Evolutionary conservation across 176 grass and related monocot genomes (phyloP).

Genomic region (Juncus inflexus): DNA sequence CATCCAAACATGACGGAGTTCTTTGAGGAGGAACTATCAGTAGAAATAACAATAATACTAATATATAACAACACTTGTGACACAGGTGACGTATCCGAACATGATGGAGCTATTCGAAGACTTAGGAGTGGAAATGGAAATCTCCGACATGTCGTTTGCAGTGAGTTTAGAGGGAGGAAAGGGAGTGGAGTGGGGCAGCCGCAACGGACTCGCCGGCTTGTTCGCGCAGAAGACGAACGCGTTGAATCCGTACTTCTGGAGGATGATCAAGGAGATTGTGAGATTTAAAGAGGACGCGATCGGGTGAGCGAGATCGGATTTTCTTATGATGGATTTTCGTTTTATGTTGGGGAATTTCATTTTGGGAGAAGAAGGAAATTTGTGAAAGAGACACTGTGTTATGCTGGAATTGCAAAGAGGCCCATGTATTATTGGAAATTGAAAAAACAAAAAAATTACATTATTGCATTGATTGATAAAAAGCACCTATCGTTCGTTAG

Average conservation of each 20-base stretch:
- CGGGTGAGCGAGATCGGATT: constrained; percentile 6
- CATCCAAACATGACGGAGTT: constrained; percentile 92
- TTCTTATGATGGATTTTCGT: neutral
- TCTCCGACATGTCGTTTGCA: constrained; percentile 73
- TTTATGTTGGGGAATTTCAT: neutral
- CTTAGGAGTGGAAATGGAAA: constrained; percentile 80
- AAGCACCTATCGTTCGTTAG: no score
- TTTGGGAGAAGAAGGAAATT: no score
- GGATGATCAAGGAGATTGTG: constrained; percentile 61
- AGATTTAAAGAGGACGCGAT: constrained; percentile 60
- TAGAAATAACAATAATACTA: constrained; percentile 38
- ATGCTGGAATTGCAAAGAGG: neutral
- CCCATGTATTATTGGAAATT: neutral
- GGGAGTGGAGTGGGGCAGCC: constrained; percentile 76
- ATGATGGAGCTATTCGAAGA: constrained; percentile 83
- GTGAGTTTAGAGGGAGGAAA: constrained; percentile 49
- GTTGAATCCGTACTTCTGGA: constrained; percentile 57
- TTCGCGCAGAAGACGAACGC: constrained; percentile 73
- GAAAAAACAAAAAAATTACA: neutral
- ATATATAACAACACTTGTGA: no score
- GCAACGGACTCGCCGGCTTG: constrained; percentile 55
- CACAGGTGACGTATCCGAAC: constrained; percentile 90
- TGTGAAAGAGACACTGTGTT: no score
- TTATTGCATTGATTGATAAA: neutral
- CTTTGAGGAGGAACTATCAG: constrained; percentile 65